These are phyloP conservation scores for Truncatella angustata DNA, from an alignment of 2,329 filamentous ascomycete genomes.

Conservation along the genomic window DNA sequence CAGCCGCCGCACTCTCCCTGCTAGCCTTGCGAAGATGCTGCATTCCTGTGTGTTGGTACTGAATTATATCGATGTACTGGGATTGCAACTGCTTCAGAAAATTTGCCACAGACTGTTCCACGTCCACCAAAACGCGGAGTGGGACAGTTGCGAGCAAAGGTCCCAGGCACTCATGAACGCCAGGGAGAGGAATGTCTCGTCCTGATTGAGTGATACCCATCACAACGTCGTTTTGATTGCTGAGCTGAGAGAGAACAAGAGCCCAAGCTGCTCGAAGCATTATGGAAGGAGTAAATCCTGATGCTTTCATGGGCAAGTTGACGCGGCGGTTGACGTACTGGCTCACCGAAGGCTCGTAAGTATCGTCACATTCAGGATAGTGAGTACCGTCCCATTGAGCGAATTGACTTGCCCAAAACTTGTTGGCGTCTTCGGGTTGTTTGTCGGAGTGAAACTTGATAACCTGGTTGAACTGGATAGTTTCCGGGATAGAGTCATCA, in stretches of 20 bases:
- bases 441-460: background rate
- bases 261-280: conserved; percentile 9
- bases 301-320: conserved; percentile 4
- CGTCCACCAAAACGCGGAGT: conserved; percentile 1
- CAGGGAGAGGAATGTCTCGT: conserved; percentile 4
- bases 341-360: conserved; percentile 2
- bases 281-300: conserved; percentile 8
- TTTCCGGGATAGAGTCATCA: background rate
- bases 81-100: conserved; percentile 7
- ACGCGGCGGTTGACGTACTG: background rate
- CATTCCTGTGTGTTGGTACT: conserved; percentile 6
- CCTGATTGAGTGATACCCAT: conserved; percentile 8
- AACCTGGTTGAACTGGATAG: background rate
- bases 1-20: conserved; percentile 2
- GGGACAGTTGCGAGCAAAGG: conserved; percentile 7
- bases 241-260: conserved; percentile 1
- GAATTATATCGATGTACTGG: conserved; percentile 5
- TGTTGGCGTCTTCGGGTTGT: background rate
- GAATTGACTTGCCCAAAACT: background rate
- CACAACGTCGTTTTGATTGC: conserved; percentile 5
- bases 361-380: background rate
- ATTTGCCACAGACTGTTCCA: conserved; percentile 3
- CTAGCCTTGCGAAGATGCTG: conserved; percentile 6
- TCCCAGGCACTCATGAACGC: conserved; percentile 3
- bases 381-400: background rate